Evolutionary conservation across 768 basidiomycete species (phyloP).

Genomic region (Tricholoma flavovirens): DNA sequence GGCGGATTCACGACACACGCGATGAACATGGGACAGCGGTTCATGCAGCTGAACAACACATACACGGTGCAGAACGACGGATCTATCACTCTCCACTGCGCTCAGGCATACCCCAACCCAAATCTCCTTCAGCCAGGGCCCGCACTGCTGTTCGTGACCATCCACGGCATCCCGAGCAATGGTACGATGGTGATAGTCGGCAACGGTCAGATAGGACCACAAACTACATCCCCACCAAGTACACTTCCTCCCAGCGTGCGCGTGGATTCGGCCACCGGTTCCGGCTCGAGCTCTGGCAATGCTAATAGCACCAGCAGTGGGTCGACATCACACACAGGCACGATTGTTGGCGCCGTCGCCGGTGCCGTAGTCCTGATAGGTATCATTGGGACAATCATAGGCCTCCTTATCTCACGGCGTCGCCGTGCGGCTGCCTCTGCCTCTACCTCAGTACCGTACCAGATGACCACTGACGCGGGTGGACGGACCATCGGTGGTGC

Average conservation of each 20-base stretch:
- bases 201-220: slow-evolving; percentile 68
- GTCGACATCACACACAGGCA: slow-evolving; percentile 29
- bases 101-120: slow-evolving; percentile 79
- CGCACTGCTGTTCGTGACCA: slow-evolving; percentile 72
- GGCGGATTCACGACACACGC: slow-evolving; percentile 81
- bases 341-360: slow-evolving; percentile 46
- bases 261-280: slow-evolving; percentile 36
- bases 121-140: slow-evolving; percentile 90
- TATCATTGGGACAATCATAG: slow-evolving; percentile 47
- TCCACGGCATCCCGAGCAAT: slow-evolving; percentile 80
- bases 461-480: slow-evolving; percentile 12
- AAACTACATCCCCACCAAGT: slow-evolving; percentile 43
- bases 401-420: slow-evolving; percentile 46
- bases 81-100: slow-evolving; percentile 70
- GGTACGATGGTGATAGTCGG: slow-evolving; percentile 77
- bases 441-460: slow-evolving; percentile 22
- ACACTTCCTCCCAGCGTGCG: slow-evolving; percentile 47
- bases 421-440: slow-evolving; percentile 36
- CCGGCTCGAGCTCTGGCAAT: slow-evolving; percentile 11
- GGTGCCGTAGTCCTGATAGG: slow-evolving; percentile 49
- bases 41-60: slow-evolving; percentile 77
- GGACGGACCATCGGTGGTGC: slow-evolving; percentile 18
- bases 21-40: slow-evolving; percentile 86
- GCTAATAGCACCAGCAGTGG: slow-evolving; percentile 12
- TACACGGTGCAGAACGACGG: slow-evolving; percentile 79